phyloP scores from a whole-genome alignment of 2,329 filamentous ascomycete species.

The Hymenoscyphus albidus region DNA sequence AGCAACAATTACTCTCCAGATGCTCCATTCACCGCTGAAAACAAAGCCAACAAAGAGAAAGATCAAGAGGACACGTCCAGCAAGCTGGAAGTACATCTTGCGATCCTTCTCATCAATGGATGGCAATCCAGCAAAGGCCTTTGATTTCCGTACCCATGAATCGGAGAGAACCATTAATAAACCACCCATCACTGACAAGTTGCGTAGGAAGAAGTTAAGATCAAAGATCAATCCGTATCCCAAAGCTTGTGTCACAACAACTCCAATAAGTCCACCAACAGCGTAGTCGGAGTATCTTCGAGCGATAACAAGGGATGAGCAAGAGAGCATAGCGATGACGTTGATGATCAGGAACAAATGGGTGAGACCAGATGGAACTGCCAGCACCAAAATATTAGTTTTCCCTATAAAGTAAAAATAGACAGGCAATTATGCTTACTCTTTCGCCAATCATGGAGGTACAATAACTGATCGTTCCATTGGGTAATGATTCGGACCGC shows the following conservation, averaged over 20 bases:
- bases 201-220: slow-evolving; percentile 99
- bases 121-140: slow-evolving; percentile 91
- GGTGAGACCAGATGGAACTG: slow-evolving; percentile 84
- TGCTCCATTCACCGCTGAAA: slow-evolving; percentile 87
- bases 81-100: slow-evolving; percentile 99
- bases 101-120: slow-evolving; percentile 97
- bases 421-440: slow-evolving; percentile 54
- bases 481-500: slow-evolving; percentile 94
- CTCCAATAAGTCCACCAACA: slow-evolving; percentile 81
- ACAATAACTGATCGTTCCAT: slow-evolving; percentile 92
- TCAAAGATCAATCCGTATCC: slow-evolving; percentile 98
- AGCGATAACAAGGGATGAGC: slow-evolving; percentile 82
- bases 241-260: slow-evolving; percentile 89
- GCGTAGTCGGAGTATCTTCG: slow-evolving; percentile 93
- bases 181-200: slow-evolving; percentile 94
- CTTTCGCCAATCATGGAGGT: slow-evolving; percentile 86
- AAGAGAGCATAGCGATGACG: slow-evolving; percentile 79
- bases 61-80: slow-evolving; percentile 90
- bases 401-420: background rate
- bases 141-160: slow-evolving; percentile 96
- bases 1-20: slow-evolving; percentile 83
- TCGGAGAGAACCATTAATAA: slow-evolving; percentile 97
- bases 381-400: slow-evolving; percentile 19
- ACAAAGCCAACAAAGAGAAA: slow-evolving; percentile 97
- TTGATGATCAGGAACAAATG: slow-evolving; percentile 91